phyloP scores from a whole-genome alignment of 805 yeast genomes.

The Starmerella khaoyaiensis region DNA sequence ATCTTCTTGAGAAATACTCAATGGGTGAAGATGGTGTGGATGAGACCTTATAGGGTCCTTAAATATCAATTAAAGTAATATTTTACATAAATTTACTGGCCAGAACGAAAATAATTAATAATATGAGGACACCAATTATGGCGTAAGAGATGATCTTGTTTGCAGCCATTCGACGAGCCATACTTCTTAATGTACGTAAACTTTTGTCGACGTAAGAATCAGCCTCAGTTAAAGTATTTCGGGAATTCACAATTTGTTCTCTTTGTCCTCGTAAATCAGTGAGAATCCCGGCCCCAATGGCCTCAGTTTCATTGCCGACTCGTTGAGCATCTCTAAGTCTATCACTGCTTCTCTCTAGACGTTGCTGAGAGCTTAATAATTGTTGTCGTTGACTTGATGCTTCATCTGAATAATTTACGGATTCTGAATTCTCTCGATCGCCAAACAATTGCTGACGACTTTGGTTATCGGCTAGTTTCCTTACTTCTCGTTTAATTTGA shows the following conservation, averaged over 20 bases:
- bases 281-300: constrained; percentile 79
- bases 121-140: constrained; percentile 72
- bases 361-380: constrained; percentile 60
- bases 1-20: constrained; percentile 17
- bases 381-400: constrained; percentile 66
- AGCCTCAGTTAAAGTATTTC: constrained; percentile 78
- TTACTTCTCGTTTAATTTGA: constrained; percentile 38
- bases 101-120: constrained; percentile 69
- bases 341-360: constrained; percentile 71
- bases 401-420: constrained; percentile 50
- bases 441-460: constrained; percentile 70
- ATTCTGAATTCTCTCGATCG: constrained; percentile 27
- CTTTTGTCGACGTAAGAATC: constrained; percentile 87
- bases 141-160: constrained; percentile 83
- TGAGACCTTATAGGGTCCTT: constrained; percentile 6
- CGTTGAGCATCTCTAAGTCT: constrained; percentile 78
- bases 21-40: constrained; percentile 18
- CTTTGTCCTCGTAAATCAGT: constrained; percentile 83
- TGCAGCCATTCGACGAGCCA: constrained; percentile 87
- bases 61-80: background rate
- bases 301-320: constrained; percentile 83
- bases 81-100: constrained; percentile 62
- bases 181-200: constrained; percentile 68
- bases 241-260: constrained; percentile 76
- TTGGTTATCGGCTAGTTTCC: constrained; percentile 49